phyloP scores from a whole-genome alignment of 805 yeast species.

The Starmerella roubikii region DNA sequence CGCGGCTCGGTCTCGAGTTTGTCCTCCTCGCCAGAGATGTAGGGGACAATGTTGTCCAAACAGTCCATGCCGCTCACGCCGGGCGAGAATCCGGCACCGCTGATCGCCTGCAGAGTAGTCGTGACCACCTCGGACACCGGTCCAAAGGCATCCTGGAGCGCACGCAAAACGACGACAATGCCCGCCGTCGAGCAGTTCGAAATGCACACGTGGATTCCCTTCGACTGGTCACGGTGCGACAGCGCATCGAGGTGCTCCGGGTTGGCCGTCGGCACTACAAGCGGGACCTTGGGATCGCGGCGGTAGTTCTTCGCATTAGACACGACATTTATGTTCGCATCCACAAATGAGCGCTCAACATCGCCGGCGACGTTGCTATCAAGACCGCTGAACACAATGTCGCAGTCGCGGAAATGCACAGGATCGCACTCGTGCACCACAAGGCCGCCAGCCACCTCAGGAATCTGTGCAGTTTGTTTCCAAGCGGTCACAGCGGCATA shows the following conservation, averaged over 20 bases:
- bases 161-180: constrained; percentile 88
- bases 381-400: constrained; percentile 84
- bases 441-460: constrained; percentile 48
- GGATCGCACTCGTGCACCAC: constrained; percentile 66
- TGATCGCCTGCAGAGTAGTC: constrained; percentile 91
- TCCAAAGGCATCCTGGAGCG: constrained; percentile 80
- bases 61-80: constrained; percentile 94
- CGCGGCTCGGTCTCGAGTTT: constrained; percentile 97
- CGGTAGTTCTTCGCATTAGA: constrained; percentile 96
- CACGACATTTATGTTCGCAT: constrained; percentile 67
- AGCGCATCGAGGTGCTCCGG: constrained; percentile 73
- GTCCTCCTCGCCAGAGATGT: constrained; percentile 92
- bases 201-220: constrained; percentile 82
- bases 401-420: constrained; percentile 73
- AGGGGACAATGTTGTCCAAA: constrained; percentile 88
- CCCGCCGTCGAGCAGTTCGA: constrained; percentile 99
- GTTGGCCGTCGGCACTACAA: constrained; percentile 90
- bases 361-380: constrained; percentile 90
- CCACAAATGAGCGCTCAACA: constrained; percentile 73
- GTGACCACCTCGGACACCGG: constrained; percentile 78
- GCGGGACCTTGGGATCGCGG: constrained; percentile 73
- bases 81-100: constrained; percentile 97
- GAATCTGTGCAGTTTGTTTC: constrained; percentile 83
- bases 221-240: constrained; percentile 35
- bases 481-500: constrained; percentile 80